Evolutionary conservation across 441 rosid species (phyloP), one percentile per base, ranked within the genome.

Genomic region (Syzygium syzygioides): DNA sequence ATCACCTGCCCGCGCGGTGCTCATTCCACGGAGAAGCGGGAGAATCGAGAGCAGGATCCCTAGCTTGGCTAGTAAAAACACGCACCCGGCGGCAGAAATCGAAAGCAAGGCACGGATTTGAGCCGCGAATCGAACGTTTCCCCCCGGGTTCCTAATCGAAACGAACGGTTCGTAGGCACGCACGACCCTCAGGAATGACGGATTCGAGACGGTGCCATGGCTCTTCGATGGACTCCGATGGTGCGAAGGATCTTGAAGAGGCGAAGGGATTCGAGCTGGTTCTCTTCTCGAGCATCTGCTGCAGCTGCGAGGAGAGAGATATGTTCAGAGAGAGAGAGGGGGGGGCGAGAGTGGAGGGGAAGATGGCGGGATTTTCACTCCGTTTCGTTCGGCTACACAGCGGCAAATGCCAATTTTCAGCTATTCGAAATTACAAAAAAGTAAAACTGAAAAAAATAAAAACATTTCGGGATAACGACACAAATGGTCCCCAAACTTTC

Each of bases 401-500:
- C 83, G 52, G 83, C 52, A 76, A 60, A 41, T 23, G 7, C 83
- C 83, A 76, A 76, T 37, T 3, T 68, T 68, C 48, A 0, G 79
- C 14, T 20, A 1, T 4, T 45, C 26, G 26, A 20, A 68, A 68
- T 18, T 37, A 9, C 6, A 7, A 37, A 71, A 20, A 20, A 45
- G 9, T 7, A 45, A 59, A 5, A 59, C 48, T 8, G 1, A 11
- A 26, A 13, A 28, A 60, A 28, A 12, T 26, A 25, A 25, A 57
- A 57, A 57, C 4, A 4, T 59, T 26, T 2, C 3, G 6, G 64
- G 30, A 11, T 59, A 26, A 11, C 12, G 26, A 7, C 30, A 26
- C 7, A 11, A 2, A 11, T 11, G 3, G 12, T 2, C 7, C 7
- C 0, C 2, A 14, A 9, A 59, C 64, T 59, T 59, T 26, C 5